A percentile compares a stretch with the other conserved stretches of the same genome.
Conservation (phyloP, 108 stramenopile species). For the Pelagomonas calceolata region DNA sequence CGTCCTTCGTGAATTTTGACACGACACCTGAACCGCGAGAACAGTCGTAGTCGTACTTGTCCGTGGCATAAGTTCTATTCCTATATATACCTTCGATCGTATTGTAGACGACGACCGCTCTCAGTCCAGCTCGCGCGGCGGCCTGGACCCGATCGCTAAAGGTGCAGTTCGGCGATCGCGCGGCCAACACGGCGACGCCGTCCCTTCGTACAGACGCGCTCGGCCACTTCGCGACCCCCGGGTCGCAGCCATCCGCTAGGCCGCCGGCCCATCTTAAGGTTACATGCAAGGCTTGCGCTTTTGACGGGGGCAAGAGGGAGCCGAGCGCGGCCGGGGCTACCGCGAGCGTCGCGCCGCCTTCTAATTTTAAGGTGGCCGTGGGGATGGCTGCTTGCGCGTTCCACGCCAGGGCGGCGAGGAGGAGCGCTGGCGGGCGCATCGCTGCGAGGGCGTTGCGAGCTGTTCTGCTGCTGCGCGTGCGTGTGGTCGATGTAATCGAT, state of each 20-base stretch:
- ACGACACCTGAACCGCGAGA: neutral
- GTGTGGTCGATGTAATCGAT: too few species aligned
- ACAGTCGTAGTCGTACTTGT: conserved; percentile 67
- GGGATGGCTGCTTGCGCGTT: too few species aligned
- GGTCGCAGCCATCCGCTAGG: neutral
- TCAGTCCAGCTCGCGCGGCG: neutral
- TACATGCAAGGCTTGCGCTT: too few species aligned
- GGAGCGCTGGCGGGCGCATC: too few species aligned
- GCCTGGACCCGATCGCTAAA: neutral
- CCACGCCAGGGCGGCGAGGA: too few species aligned
- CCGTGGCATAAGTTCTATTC: neutral
- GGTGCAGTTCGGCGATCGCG: neutral
- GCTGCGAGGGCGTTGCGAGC: too few species aligned
- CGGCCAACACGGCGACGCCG: neutral
- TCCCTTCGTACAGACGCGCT: neutral
- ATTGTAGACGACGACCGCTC: neutral
- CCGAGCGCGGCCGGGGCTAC: too few species aligned
- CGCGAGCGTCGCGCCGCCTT: too few species aligned
- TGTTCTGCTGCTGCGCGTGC: too few species aligned
- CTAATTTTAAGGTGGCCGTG: too few species aligned
- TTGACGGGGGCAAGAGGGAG: too few species aligned
- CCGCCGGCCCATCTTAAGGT: neutral
- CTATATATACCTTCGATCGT: neutral
- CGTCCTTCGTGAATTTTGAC: neutral
- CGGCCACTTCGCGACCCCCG: neutral